phyloP scores from a whole-genome alignment of 2,329 filamentous ascomycete species.

The Ascochyta clinopodiicola region DNA sequence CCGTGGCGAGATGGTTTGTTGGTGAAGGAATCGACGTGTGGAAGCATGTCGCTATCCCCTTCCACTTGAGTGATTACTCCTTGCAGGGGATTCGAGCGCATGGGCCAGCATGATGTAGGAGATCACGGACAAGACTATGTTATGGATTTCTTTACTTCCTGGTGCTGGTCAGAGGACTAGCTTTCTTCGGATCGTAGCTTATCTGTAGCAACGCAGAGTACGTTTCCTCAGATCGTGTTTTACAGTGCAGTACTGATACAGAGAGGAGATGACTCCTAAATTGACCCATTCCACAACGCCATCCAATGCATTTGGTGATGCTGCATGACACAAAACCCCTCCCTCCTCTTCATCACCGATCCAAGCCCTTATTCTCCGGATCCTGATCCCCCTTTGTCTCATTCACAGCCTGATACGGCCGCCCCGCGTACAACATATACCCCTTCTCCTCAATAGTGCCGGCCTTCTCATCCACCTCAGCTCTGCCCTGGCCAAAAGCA shows the following conservation, averaged over 20 bases:
- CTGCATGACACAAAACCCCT: background rate
- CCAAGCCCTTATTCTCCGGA: constrained; percentile 28
- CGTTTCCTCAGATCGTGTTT: constrained; percentile 2
- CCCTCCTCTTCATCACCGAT: constrained; percentile 19
- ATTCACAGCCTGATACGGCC: constrained; percentile 38
- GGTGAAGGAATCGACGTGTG: background rate
- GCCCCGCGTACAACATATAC: constrained; percentile 48
- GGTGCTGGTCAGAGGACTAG: background rate
- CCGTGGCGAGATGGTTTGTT: background rate
- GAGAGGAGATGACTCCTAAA: constrained; percentile 9
- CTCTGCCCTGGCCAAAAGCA: constrained; percentile 37
- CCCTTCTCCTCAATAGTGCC: constrained; percentile 49
- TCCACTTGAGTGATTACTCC: too few relatives aligned
- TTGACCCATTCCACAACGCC: constrained; percentile 17
- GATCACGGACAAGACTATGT: too few relatives aligned
- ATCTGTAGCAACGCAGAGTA: background rate
- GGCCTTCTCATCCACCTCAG: constrained; percentile 39
- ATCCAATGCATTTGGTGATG: constrained; percentile 15
- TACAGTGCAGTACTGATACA: constrained; percentile 23
- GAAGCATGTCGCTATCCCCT: too few relatives aligned
- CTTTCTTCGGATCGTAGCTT: background rate
- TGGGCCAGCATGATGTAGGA: too few relatives aligned
- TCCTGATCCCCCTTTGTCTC: constrained; percentile 41
- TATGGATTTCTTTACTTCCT: background rate
- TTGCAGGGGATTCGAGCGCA: too few relatives aligned